These are phyloP conservation scores for Scytalidium lignicola DNA, from an alignment of 2,329 filamentous ascomycete genomes.

Conservation along the genomic window DNA sequence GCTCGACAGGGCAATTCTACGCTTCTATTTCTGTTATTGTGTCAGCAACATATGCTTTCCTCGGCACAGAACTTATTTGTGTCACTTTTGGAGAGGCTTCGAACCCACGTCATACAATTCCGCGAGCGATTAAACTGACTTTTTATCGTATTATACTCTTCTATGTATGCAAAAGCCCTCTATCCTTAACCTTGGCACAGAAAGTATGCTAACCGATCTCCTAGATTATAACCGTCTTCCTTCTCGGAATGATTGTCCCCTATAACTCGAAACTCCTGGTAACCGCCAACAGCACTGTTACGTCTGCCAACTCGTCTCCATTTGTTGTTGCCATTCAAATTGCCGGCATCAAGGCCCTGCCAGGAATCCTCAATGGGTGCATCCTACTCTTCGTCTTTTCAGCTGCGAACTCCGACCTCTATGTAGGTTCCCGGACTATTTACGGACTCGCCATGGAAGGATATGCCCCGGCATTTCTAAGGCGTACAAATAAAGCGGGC, in stretches of 20 bases:
- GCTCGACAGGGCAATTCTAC: conserved; percentile 48
- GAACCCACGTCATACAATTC: conserved; percentile 60
- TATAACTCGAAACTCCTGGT: conserved; percentile 58
- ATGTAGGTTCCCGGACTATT: conserved; percentile 64
- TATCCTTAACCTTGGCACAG: no score
- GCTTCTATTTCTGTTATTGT: conserved; percentile 48
- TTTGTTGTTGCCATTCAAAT: conserved; percentile 57
- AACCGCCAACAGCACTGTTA: conserved; percentile 41
- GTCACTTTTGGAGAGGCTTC: conserved; percentile 62
- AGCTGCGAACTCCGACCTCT: conserved; percentile 54
- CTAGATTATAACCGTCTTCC: conserved; percentile 49
- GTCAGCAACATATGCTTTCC: conserved; percentile 57
- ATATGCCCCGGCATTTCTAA: conserved; percentile 59
- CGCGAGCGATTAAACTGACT: conserved; percentile 58
- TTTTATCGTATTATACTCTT: conserved; percentile 59
- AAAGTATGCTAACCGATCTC: no score
- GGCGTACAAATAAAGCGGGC: conserved; percentile 46
- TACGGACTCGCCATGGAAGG: conserved; percentile 63
- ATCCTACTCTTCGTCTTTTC: conserved; percentile 63
- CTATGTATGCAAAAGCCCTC: conserved; percentile 32
- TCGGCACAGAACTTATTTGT: conserved; percentile 56
- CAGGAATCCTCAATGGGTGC: conserved; percentile 63
- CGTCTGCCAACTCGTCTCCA: conserved; percentile 42
- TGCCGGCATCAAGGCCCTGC: conserved; percentile 57
- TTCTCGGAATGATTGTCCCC: conserved; percentile 58